A percentile compares a stretch with the other conserved stretches of the same genome.
phyloP scores from a whole-genome alignment of 345 rosid species.

The Psidium guajava region DNA sequence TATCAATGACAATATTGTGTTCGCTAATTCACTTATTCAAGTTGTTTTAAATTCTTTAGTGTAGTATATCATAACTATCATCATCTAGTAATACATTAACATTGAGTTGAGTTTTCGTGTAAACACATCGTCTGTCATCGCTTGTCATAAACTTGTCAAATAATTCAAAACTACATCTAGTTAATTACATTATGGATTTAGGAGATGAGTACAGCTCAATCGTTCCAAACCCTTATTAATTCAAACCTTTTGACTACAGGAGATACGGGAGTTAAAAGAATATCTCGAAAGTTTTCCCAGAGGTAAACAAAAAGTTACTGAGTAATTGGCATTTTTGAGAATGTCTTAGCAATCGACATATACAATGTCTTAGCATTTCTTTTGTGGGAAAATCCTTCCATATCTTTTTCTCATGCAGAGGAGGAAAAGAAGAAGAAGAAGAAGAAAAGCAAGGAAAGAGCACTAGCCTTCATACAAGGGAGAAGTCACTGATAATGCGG shows the following conservation, averaged over 20 bases:
- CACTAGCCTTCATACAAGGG: not conserved
- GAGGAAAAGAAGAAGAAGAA: not conserved
- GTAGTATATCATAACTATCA: not conserved
- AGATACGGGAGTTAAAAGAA: not conserved
- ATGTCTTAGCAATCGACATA: not conserved
- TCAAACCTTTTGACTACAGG: not conserved
- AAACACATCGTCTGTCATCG: not conserved
- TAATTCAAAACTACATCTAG: not conserved
- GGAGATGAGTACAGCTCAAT: not conserved
- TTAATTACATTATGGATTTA: not conserved
- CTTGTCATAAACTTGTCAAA: not conserved
- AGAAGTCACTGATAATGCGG: not conserved
- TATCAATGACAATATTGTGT: not conserved
- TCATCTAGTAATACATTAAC: not conserved
- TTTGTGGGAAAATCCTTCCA: rapidly evolving
- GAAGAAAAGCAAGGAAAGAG: not conserved
- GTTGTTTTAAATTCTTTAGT: not conserved
- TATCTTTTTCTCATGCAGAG: not conserved
- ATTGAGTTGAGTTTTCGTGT: not conserved
- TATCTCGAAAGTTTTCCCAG: not conserved
- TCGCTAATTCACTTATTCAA: not conserved
- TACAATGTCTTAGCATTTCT: not conserved
- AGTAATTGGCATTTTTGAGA: not conserved
- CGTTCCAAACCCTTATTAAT: not conserved
- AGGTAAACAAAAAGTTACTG: not conserved